Evolutionary conservation across 73 alveolate species (phyloP), one percentile per base, ranked within the genome.

Genomic region (Tetrahymena borealis): DNA sequence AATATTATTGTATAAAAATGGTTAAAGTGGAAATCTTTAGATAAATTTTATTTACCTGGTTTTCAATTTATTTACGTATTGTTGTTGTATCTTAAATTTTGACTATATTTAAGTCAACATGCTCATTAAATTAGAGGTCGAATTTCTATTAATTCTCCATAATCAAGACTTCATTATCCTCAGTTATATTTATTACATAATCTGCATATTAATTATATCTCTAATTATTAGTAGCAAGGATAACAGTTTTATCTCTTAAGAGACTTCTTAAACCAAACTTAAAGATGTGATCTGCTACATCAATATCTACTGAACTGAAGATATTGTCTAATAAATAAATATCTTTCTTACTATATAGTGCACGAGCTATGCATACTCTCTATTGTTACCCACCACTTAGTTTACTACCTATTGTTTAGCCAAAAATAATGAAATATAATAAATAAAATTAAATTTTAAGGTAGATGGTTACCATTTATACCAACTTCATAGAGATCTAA

Each of bases 351-450:
- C 96, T 90, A 77, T 97, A 97, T 41, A 97, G 96, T 1, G 99
- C 98, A 60, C 99, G 93, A 15, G 98, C 98, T 33, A 97, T 93
- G 13, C 96, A 94, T 32, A 97, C 91, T 97, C 99, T 97, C 32
- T 98, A 90, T 94, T 97, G 95, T 94, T 97, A 97, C 1, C 99
- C 99, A 32, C 99, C 99, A 39, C 98, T 96, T 77, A 97, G 91
- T 94, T 97, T 97, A 40, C 93, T 96, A 20, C 98, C 99, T 95
- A 95, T 97, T 91, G 96, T 97, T 79, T 41, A 41, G n/a, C 5
- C n/a, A 2, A 24, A 60, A 60, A 60, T 24, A 20, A 60, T 24
- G 35, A 10, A 24, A 16, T 5, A 24, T 5, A 60, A 5, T 24
- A 60, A n/a, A 60, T 60, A 10, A 18, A 20, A 0, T 60, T 0